These are phyloP conservation scores for Cyclocybe cylindracea DNA, from an alignment of 768 basidiomycete genomes.

Conservation along the genomic window DNA sequence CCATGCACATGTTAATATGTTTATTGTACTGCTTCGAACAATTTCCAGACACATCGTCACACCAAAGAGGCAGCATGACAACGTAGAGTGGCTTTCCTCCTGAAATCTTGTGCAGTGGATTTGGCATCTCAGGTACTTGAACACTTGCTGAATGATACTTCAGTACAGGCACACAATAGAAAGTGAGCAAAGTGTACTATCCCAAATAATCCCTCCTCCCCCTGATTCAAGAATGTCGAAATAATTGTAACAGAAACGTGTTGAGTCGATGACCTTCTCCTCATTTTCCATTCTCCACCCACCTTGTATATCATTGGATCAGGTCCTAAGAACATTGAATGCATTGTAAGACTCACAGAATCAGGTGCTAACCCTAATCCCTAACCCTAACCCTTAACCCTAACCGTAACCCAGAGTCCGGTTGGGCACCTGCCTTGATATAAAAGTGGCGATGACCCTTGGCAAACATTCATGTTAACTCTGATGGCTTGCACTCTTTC, in stretches of 20 bases:
- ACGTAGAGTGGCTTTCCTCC: constrained; percentile 5
- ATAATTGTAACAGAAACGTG: too few relatives aligned
- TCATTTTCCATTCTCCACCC: constrained; percentile 19
- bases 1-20: constrained; percentile 32
- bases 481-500: constrained; percentile 11
- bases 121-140: constrained; percentile 11
- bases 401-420: neutral
- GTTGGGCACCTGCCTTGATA: constrained; percentile 7
- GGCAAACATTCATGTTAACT: constrained; percentile 13
- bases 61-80: constrained; percentile 2
- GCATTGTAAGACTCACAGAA: too few relatives aligned
- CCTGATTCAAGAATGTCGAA: too few relatives aligned
- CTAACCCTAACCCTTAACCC: constrained; percentile 5
- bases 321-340: too few relatives aligned
- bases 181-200: too few relatives aligned
- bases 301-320: too few relatives aligned
- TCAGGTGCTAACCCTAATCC: neutral
- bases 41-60: constrained; percentile 14
- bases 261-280: constrained; percentile 6
- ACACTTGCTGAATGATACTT: neutral
- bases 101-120: constrained; percentile 6
- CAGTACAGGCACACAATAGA: neutral
- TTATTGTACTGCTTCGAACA: constrained; percentile 28
- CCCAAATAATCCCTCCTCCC: too few relatives aligned
- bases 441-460: constrained; percentile 1